Conservation (phyloP, 2,329 filamentous ascomycete genomes). For the Penicillium corylophilum region DNA sequence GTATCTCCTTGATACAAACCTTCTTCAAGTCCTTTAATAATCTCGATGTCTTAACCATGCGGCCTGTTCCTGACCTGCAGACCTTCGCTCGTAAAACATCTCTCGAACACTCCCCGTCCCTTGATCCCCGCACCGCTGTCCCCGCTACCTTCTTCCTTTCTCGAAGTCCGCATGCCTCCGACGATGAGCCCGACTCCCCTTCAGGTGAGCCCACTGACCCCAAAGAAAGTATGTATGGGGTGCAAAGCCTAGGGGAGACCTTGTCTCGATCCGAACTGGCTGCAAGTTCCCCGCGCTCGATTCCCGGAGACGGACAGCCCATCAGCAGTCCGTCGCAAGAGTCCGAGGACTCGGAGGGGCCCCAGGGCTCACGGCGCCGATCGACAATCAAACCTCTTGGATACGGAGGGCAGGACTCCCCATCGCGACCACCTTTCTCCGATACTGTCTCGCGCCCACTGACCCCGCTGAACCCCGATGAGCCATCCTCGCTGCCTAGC, state of each 20-base stretch:
- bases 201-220: constrained; percentile 28
- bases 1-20: neutral
- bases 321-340: constrained; percentile 5
- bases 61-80: constrained; percentile 36
- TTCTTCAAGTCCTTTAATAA: neutral
- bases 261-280: constrained; percentile 40
- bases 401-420: constrained; percentile 13
- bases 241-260: constrained; percentile 58
- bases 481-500: constrained; percentile 53
- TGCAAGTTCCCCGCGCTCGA: constrained; percentile 7
- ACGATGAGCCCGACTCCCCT: constrained; percentile 42
- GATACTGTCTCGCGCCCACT: constrained; percentile 42
- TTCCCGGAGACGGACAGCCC: constrained; percentile 13
- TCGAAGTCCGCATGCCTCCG: constrained; percentile 45
- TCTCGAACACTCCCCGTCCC: constrained; percentile 32
- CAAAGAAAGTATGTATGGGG: constrained; percentile 54
- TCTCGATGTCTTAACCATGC: constrained; percentile 33
- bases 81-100: constrained; percentile 38
- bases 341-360: constrained; percentile 21
- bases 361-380: constrained; percentile 27
- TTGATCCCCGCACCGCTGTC: constrained; percentile 39
- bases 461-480: constrained; percentile 51
- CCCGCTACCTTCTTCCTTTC: constrained; percentile 62
- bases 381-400: constrained; percentile 33
- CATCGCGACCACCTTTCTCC: constrained; percentile 23